These are phyloP conservation scores for Candida anutae DNA, from an alignment of 1,139 yeast species.

Conservation along the genomic window DNA sequence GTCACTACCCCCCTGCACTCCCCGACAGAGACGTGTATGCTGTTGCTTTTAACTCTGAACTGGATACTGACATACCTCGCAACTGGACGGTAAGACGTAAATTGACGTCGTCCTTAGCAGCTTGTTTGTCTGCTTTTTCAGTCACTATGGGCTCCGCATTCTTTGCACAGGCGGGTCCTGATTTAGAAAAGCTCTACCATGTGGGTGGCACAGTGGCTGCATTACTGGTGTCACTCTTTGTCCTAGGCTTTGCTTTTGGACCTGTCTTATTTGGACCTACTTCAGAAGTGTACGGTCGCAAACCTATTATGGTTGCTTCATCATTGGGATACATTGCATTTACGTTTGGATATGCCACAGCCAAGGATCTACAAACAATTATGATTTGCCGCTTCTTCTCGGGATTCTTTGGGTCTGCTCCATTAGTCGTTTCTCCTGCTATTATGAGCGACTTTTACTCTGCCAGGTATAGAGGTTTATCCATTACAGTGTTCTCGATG, in stretches of 20 bases:
- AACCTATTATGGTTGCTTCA: conserved; percentile 46
- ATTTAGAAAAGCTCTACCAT: conserved; percentile 35
- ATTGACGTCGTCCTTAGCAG: conserved; percentile 9
- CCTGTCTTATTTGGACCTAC: conserved; percentile 79
- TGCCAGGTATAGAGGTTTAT: conserved; percentile 56
- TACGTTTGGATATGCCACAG: conserved; percentile 65
- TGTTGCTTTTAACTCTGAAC: conserved; percentile 53
- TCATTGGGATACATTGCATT: conserved; percentile 51
- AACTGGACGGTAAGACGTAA: conserved; percentile 46
- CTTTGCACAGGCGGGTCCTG: conserved; percentile 44
- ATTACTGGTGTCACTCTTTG: conserved; percentile 64
- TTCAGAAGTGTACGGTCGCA: conserved; percentile 70
- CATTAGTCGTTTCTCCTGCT: conserved; percentile 78
- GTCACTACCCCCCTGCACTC: conserved; percentile 43
- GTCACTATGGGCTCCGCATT: conserved; percentile 61
- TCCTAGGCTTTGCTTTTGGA: conserved; percentile 76
- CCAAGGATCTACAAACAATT: conserved; percentile 64
- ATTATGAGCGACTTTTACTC: conserved; percentile 71
- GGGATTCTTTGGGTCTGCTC: conserved; percentile 73
- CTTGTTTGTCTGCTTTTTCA: conserved; percentile 23
- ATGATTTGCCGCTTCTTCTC: conserved; percentile 68
- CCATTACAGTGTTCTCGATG: conserved; percentile 56
- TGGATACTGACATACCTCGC: conserved; percentile 57
- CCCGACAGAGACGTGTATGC: conserved; percentile 45
- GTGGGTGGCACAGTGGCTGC: conserved; percentile 52